Evolutionary conservation across 2,329 filamentous ascomycete species (phyloP), one percentile per base, ranked within the genome.

Genomic region (Hymenotorrendiella dingleyae): DNA sequence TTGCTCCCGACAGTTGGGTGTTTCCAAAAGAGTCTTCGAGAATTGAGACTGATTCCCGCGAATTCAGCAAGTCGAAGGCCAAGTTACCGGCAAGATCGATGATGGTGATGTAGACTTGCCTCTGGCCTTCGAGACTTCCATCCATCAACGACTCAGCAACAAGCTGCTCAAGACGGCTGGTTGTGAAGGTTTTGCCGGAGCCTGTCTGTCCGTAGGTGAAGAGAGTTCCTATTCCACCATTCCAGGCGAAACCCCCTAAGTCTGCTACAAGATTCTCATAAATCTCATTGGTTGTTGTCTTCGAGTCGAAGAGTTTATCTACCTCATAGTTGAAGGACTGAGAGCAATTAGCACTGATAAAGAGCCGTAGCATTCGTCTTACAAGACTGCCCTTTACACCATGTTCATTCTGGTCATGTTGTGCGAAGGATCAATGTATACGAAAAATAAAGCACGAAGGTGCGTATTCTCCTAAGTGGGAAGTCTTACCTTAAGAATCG

Each of bases 31-130:
- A 63, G 45, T 73, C 70, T 50, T 74, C 68, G 10, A 70, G 62
- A 30, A 74, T 57, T 2, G 64, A 64, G 3, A 73, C 59, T 6
- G 63, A 59, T 33, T 59, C 59, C 19, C 69, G 68, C 1, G 58
- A 44, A 43, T 68, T 68, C 30, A 73, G 60, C 1, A 71, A 61
- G 33, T 71, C 68, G n/a, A n/a, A n/a, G n/a, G 85, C 82, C 30
- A 78, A 75, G 48, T 90, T 83, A 67, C 94, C 82, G 61, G 96
- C 96, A 39, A 97, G 73, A 63, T 95, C 91, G 64, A 94, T 82
- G 64, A 90, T 95, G 8, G 89, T 95, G 22, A 89, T 78, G 5
- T 91, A 91, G 49, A 97, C 95, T 43, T 96, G 72, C 3, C 91
- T 89, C 0, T 87, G 85, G 51, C 91, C 78, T 16, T 90, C 83